Evolutionary conservation across 805 yeast species (phyloP).

Genomic region (Wickerhamiella slavikovae): DNA sequence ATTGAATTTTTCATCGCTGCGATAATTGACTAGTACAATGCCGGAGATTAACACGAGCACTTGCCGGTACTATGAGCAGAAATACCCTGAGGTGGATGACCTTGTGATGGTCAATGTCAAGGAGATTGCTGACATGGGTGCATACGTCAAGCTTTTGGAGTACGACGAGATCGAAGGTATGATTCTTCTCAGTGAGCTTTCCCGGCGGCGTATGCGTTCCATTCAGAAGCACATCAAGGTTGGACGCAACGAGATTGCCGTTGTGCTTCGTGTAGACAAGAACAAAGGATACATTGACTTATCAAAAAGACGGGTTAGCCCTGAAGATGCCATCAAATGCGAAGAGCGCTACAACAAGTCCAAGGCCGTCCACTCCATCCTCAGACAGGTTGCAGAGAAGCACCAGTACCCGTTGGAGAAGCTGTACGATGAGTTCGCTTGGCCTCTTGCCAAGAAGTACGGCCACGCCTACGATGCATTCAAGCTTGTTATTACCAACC

Average conservation of each 20-base stretch:
- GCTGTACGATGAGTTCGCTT: conserved; percentile 74
- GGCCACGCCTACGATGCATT: conserved; percentile 98
- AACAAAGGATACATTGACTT: conserved; percentile 97
- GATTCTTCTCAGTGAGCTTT: conserved; percentile 86
- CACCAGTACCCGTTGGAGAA: conserved; percentile 72
- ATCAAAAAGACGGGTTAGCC: conserved; percentile 93
- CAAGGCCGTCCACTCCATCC: conserved; percentile 93
- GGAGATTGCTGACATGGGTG: conserved; percentile 96
- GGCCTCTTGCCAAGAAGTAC: conserved; percentile 90
- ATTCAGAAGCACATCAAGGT: conserved; percentile 95
- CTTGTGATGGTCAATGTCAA: conserved; percentile 94
- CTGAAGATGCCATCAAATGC: conserved; percentile 92
- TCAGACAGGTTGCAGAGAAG: conserved; percentile 96
- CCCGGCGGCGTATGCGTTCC: conserved; percentile 96
- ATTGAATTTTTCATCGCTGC: too few relatives aligned
- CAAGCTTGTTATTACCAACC: conserved; percentile 85
- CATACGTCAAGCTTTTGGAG: conserved; percentile 81
- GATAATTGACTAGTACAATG: too few relatives aligned
- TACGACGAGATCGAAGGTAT: conserved; percentile 98
- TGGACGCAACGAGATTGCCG: conserved; percentile 96
- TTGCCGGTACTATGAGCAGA: conserved; percentile 94
- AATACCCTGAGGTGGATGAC: conserved; percentile 96
- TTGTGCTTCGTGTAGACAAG: conserved; percentile 92
- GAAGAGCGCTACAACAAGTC: conserved; percentile 94
- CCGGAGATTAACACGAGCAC: conserved; percentile 30